Conservation (phyloP, 345 rosid genomes). For the Erucastrum elatum region DNA sequence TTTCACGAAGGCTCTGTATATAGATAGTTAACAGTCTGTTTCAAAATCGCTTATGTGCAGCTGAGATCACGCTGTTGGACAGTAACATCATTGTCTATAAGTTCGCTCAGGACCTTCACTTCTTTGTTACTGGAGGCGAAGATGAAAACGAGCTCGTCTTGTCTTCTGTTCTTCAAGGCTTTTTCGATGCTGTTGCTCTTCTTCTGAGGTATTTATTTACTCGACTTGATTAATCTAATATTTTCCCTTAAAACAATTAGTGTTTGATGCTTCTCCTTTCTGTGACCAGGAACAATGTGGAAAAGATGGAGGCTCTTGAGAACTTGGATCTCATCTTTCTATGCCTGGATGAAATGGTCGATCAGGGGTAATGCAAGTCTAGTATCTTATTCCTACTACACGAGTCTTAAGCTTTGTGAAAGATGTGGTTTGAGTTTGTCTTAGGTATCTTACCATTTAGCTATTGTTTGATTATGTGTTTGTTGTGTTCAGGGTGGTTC, state of each 20-base stretch:
- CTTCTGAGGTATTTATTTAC: slow-evolving; percentile 73
- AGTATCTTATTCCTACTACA: neutral
- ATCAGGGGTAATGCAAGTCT: slow-evolving; percentile 65
- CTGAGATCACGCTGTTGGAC: slow-evolving; percentile 77
- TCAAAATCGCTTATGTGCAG: slow-evolving; percentile 43
- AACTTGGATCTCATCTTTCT: slow-evolving; percentile 81
- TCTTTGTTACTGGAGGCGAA: slow-evolving; percentile 85
- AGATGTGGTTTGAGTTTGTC: neutral
- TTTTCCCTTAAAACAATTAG: neutral
- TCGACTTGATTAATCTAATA: neutral
- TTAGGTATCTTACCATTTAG: neutral
- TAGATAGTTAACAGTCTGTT: neutral
- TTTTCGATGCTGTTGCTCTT: slow-evolving; percentile 75
- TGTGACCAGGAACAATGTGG: slow-evolving; percentile 61
- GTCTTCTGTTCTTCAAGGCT: slow-evolving; percentile 78
- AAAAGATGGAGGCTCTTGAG: slow-evolving; percentile 89
- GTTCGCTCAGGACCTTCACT: slow-evolving; percentile 85
- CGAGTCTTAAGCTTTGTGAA: neutral
- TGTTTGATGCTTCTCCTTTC: slow-evolving; percentile 18
- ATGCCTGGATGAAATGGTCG: slow-evolving; percentile 90
- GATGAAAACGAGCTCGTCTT: slow-evolving; percentile 85
- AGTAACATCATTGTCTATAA: slow-evolving; percentile 68
- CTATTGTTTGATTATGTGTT: slow-evolving; percentile 14
- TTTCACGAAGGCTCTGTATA: neutral
- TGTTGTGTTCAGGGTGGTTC: slow-evolving; percentile 61